Percentiles rank a stretch among this genome's conserved stretches.
These are phyloP conservation scores for Aspergillus neoniger DNA, from an alignment of 2,329 filamentous ascomycete species.

Conservation along the genomic window DNA sequence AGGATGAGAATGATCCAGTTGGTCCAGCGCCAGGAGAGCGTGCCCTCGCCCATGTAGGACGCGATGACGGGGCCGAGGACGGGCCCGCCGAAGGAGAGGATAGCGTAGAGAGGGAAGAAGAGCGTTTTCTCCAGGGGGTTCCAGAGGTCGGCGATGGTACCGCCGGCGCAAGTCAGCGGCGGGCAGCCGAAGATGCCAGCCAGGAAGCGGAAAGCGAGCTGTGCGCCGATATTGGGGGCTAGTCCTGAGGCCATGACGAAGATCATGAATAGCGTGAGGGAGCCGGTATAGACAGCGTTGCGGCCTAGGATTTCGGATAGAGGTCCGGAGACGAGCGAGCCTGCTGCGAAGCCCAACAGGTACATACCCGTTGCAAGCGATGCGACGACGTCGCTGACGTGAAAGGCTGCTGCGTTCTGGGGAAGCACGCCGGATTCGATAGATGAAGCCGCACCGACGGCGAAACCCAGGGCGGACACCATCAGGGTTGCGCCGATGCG, in stretches of 20 bases:
- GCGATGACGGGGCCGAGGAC: conserved; percentile 27
- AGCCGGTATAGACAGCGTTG: conserved; percentile 53
- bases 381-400: conserved; percentile 54
- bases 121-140: conserved; percentile 51
- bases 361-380: conserved; percentile 50
- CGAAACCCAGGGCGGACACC: conserved; percentile 52
- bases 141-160: conserved; percentile 51
- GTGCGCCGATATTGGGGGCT: conserved; percentile 52
- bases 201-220: conserved; percentile 54
- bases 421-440: conserved; percentile 55
- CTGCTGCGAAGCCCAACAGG: conserved; percentile 52
- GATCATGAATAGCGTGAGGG: conserved; percentile 51
- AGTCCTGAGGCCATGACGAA: conserved; percentile 53
- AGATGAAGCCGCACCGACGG: conserved; percentile 54
- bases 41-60: conserved; percentile 26
- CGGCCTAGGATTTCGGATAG: conserved; percentile 53
- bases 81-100: conserved; percentile 44
- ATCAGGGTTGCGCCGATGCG: conserved; percentile 45
- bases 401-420: conserved; percentile 49
- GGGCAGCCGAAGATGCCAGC: conserved; percentile 52
- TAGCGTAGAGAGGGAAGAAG: conserved; percentile 54
- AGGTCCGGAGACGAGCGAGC: conserved; percentile 52
- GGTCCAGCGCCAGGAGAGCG: conserved; percentile 42
- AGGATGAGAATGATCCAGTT: conserved; percentile 49
- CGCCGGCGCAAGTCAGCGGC: conserved; percentile 50